These are phyloP conservation scores for Geranium incanum DNA, from an alignment of 441 rosid species.

Conservation along the genomic window DNA sequence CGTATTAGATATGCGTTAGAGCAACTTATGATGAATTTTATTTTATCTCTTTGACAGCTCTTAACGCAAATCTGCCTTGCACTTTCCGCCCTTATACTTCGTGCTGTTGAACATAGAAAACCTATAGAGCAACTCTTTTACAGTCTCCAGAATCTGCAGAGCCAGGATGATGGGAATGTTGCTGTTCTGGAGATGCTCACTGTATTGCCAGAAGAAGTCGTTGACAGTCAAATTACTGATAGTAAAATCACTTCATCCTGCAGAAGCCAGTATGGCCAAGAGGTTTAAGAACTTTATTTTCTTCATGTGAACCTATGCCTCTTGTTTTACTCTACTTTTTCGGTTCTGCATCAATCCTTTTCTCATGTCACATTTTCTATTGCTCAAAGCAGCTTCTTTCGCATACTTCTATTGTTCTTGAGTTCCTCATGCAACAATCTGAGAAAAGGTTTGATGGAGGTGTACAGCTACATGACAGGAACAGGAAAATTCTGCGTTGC, in stretches of 20 bases:
- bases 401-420: constrained; percentile 74
- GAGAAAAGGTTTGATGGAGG: constrained; percentile 48
- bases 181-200: constrained; percentile 93
- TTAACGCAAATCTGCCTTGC: constrained; percentile 94
- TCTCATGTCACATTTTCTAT: constrained; percentile 9
- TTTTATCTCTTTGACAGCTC: constrained; percentile 48
- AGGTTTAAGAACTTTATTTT: constrained; percentile 43
- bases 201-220: constrained; percentile 86
- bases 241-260: constrained; percentile 41
- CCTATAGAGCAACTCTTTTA: constrained; percentile 80
- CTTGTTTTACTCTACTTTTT: neutral
- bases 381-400: constrained; percentile 56
- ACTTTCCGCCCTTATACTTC: constrained; percentile 71
- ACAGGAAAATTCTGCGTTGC: constrained; percentile 81
- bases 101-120: constrained; percentile 64
- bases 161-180: constrained; percentile 68
- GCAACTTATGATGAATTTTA: constrained; percentile 11
- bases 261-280: constrained; percentile 63
- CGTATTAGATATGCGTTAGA: neutral
- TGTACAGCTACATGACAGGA: constrained; percentile 51
- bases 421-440: constrained; percentile 80
- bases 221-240: constrained; percentile 56
- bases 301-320: neutral
- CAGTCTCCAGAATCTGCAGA: constrained; percentile 72
- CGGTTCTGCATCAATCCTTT: constrained; percentile 6